phyloP scores from a whole-genome alignment of 78 protist genomes.

The Anaeramoeba flamelloides region DNA sequence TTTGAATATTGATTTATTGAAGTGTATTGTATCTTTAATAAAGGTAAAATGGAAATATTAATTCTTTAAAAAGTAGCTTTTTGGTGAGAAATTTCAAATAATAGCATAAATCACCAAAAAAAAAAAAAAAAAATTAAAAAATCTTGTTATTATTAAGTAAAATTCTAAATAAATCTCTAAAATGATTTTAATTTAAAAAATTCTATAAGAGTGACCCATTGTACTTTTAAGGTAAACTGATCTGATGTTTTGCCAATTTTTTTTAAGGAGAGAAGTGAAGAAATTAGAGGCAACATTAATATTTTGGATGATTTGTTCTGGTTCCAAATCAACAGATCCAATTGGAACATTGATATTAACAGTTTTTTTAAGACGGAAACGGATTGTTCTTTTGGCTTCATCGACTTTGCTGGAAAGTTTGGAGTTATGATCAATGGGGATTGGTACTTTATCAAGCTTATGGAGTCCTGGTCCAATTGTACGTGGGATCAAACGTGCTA shows the following conservation, averaged over 20 bases:
- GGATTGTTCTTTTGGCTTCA: slow-evolving; percentile 79
- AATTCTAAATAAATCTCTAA: too few species aligned
- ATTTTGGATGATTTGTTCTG: slow-evolving; percentile 67
- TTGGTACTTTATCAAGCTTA: slow-evolving; percentile 99
- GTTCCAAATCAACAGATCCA: slow-evolving; percentile 81
- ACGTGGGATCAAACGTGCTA: slow-evolving; percentile 86
- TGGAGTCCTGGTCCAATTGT: slow-evolving; percentile 92
- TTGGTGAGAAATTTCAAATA: too few species aligned
- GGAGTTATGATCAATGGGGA: slow-evolving; percentile 62
- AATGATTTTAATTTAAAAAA: too few species aligned
- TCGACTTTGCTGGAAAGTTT: slow-evolving; percentile 62
- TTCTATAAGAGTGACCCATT: slow-evolving; percentile 72
- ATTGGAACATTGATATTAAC: slow-evolving; percentile 88
- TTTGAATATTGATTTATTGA: too few species aligned
- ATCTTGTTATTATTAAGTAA: too few species aligned
- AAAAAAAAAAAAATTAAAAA: too few species aligned
- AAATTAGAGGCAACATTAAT: slow-evolving; percentile 78
- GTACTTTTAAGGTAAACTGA: slow-evolving; percentile 85
- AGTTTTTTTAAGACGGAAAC: slow-evolving; percentile 97
- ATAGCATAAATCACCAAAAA: too few species aligned
- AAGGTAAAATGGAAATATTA: too few species aligned
- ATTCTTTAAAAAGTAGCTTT: too few species aligned
- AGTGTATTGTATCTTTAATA: too few species aligned
- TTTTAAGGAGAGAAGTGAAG: slow-evolving; percentile 94
- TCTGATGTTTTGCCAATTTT: slow-evolving; percentile 98